Evolutionary conservation across 129 eudicot genomes (phyloP).

Genomic region (Flaveria sonorensis): DNA sequence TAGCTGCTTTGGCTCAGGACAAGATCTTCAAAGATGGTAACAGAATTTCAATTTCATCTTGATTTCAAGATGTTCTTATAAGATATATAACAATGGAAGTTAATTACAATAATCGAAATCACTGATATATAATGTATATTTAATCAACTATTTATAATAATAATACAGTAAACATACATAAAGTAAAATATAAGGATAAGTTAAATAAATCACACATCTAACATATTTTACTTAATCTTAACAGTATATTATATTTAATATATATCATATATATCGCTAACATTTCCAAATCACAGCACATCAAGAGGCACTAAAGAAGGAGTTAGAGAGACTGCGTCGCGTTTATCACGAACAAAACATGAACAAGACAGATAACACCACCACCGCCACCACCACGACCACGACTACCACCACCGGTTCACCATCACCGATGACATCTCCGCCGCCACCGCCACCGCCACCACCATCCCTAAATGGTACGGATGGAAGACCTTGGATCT

Average conservation of each 20-base stretch:
- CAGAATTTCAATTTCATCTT: neutral
- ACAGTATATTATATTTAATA: too few species aligned
- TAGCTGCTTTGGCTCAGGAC: constrained; percentile 90
- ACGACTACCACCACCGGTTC: constrained; percentile 5
- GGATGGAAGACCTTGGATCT: constrained; percentile 37
- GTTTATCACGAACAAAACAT: constrained; percentile 41
- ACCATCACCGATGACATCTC: constrained; percentile 1
- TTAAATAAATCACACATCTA: too few species aligned
- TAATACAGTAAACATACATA: too few species aligned
- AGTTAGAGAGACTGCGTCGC: constrained; percentile 36
- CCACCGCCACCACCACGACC: neutral
- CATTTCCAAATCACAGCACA: constrained; percentile 29
- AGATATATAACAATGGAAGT: too few species aligned
- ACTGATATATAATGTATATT: too few species aligned
- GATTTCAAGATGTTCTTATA: neutral
- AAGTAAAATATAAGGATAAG: too few species aligned
- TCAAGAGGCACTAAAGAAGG: constrained; percentile 41
- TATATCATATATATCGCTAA: neutral
- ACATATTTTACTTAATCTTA: too few species aligned
- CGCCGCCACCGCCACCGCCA: neutral
- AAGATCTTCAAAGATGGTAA: constrained; percentile 83
- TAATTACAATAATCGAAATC: too few species aligned
- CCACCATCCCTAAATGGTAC: constrained; percentile 24
- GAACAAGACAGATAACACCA: constrained; percentile 21
- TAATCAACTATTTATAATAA: too few species aligned